Evolutionary conservation across 139 green algal genomes (phyloP).

Genomic region (Raphidocelis subcapitata): DNA sequence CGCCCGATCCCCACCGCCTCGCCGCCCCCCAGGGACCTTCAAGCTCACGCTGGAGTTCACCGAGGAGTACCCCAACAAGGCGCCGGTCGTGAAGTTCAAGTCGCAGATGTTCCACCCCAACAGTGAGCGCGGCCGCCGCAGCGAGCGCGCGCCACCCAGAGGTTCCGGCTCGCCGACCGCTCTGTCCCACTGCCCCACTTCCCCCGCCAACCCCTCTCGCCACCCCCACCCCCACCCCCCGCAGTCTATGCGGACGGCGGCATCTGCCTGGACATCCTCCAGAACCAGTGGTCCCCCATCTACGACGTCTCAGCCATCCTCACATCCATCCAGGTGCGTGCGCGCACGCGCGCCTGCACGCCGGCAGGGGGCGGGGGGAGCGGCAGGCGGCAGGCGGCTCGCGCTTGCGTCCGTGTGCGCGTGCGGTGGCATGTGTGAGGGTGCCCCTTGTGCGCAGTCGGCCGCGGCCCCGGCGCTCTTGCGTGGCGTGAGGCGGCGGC

Average conservation of each 20-base stretch:
- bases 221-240: neutral
- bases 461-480: too few relatives aligned
- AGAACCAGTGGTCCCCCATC: slow-evolving; percentile 99
- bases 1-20: too few relatives aligned
- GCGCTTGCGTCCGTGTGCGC: neutral
- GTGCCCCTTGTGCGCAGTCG: too few relatives aligned
- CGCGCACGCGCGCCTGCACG: neutral
- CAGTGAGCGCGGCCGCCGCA: slow-evolving; percentile 42
- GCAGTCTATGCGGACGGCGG: slow-evolving; percentile 93
- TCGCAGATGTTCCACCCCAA: slow-evolving; percentile 98
- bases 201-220: too few relatives aligned
- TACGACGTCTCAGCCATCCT: slow-evolving; percentile 97
- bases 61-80: slow-evolving; percentile 99
- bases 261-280: slow-evolving; percentile 99
- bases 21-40: slow-evolving; percentile 72
- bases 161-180: too few relatives aligned
- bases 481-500: too few relatives aligned
- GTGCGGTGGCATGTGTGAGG: too few relatives aligned
- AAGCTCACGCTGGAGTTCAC: slow-evolving; percentile 93
- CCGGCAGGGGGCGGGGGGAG: too few relatives aligned
- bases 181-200: too few relatives aligned
- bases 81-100: slow-evolving; percentile 93
- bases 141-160: too few relatives aligned
- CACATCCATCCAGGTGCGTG: slow-evolving; percentile 89
- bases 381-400: too few relatives aligned